Evolutionary conservation across 1,284 basidiomycete species (phyloP).

Genomic region (Hortiboletus rubellus): DNA sequence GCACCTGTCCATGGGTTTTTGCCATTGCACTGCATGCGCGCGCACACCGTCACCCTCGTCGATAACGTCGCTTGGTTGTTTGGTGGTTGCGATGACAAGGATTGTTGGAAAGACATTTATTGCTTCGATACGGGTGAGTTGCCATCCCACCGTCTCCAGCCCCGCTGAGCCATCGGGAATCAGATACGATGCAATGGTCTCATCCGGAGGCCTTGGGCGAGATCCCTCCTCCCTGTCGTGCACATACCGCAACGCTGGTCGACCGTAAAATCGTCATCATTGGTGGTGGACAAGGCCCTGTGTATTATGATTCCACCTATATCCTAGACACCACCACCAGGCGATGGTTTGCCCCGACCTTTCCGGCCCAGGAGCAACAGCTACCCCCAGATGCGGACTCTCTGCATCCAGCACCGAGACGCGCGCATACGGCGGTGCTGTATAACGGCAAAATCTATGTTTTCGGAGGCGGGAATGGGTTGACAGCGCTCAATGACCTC

Average conservation of each 20-base stretch:
- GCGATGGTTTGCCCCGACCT: slow-evolving; percentile 59
- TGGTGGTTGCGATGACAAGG: slow-evolving; percentile 84
- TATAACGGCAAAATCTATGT: slow-evolving; percentile 77
- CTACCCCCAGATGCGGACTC: slow-evolving; percentile 11
- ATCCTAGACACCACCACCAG: slow-evolving; percentile 78
- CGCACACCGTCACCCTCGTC: slow-evolving; percentile 83
- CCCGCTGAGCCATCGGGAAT: background rate
- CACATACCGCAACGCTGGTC: slow-evolving; percentile 86
- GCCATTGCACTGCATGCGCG: slow-evolving; percentile 75
- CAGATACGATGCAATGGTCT: slow-evolving; percentile 91
- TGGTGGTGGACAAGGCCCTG: slow-evolving; percentile 81
- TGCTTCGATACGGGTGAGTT: slow-evolving; percentile 81
- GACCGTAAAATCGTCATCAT: slow-evolving; percentile 81
- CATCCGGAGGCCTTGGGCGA: slow-evolving; percentile 75
- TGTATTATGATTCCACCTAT: slow-evolving; percentile 77
- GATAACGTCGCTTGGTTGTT: slow-evolving; percentile 85
- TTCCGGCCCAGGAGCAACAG: slow-evolving; percentile 30
- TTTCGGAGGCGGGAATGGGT: slow-evolving; percentile 91
- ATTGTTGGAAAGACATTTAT: slow-evolving; percentile 76
- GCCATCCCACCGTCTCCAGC: background rate
- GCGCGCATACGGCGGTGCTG: slow-evolving; percentile 85
- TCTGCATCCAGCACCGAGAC: slow-evolving; percentile 63
- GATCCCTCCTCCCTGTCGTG: slow-evolving; percentile 78
- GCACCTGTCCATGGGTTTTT: slow-evolving; percentile 78
- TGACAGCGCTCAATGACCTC: slow-evolving; percentile 85